phyloP scores from a whole-genome alignment of 164 flowering plant genomes.

The Protea cynaroides region DNA sequence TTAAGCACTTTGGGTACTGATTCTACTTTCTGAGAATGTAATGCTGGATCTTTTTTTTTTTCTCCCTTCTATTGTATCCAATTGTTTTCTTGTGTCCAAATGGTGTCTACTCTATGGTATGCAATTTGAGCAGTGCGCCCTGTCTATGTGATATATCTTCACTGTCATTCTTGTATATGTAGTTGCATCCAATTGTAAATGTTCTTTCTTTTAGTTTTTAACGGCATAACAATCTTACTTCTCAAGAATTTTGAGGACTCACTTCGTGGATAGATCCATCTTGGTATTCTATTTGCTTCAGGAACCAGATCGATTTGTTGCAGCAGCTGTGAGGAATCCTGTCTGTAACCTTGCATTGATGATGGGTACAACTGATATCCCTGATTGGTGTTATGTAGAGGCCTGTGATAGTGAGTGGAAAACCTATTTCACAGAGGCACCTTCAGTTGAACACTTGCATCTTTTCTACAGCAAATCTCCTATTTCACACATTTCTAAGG shows the following conservation, averaged over 20 bases:
- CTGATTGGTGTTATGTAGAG: conserved; percentile 92
- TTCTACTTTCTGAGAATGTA: too few relatives aligned
- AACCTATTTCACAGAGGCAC: conserved; percentile 55
- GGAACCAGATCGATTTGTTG: conserved; percentile 88
- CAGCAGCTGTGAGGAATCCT: conserved; percentile 90
- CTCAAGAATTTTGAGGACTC: neutral
- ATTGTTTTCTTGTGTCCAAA: too few relatives aligned
- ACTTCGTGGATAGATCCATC: neutral
- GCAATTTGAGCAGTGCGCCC: too few relatives aligned
- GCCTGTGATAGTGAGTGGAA: conserved; percentile 62
- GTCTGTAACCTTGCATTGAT: conserved; percentile 86
- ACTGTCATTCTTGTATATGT: too few relatives aligned
- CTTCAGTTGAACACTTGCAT: conserved; percentile 53
- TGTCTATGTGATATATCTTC: too few relatives aligned
- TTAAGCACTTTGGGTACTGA: too few relatives aligned
- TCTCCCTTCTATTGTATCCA: too few relatives aligned
- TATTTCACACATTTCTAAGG: conserved; percentile 78
- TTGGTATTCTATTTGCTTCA: conserved; percentile 22
- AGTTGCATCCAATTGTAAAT: too few relatives aligned
- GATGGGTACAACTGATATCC: conserved; percentile 90
- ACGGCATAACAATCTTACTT: too few relatives aligned
- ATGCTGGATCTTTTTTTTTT: too few relatives aligned
- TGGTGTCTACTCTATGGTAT: too few relatives aligned
- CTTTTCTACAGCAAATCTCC: conserved; percentile 70
- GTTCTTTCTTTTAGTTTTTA: too few relatives aligned